Evolutionary conservation across 805 yeast species (phyloP).

Genomic region (Ogataea sp.): DNA sequence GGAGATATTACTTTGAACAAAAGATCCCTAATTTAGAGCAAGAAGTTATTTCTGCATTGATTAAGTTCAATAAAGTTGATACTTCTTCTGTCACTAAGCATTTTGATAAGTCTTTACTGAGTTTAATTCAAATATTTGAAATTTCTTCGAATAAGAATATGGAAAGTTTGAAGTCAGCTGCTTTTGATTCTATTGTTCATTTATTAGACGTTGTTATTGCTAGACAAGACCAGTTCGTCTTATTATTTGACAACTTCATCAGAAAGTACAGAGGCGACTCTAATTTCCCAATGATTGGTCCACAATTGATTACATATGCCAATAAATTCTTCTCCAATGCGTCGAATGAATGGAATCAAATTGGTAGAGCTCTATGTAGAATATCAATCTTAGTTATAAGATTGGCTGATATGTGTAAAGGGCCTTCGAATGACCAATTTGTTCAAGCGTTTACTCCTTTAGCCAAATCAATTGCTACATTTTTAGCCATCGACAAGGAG

Average conservation of each 20-base stretch:
- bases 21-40: conserved; percentile 30
- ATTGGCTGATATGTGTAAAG: conserved; percentile 21
- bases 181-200: conserved; percentile 51
- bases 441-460: conserved; percentile 18
- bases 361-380: conserved; percentile 59
- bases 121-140: conserved; percentile 28
- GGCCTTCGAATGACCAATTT: conserved; percentile 4
- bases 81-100: conserved; percentile 45
- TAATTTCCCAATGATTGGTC: conserved; percentile 43
- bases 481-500: conserved; percentile 39
- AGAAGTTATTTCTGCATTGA: conserved; percentile 39
- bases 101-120: conserved; percentile 47
- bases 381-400: conserved; percentile 44
- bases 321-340: conserved; percentile 40
- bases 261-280: conserved; percentile 16
- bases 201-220: conserved; percentile 57
- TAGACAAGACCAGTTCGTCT: conserved; percentile 54
- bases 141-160: conserved; percentile 13
- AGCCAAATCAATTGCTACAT: conserved; percentile 28
- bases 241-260: conserved; percentile 45
- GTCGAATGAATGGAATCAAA: conserved; percentile 48
- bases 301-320: conserved; percentile 37
- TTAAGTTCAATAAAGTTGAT: conserved; percentile 46
- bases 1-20: conserved; percentile 38
- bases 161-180: conserved; percentile 21